phyloP scores from a whole-genome alignment of 441 rosid genomes.

The Populus hybrid region DNA sequence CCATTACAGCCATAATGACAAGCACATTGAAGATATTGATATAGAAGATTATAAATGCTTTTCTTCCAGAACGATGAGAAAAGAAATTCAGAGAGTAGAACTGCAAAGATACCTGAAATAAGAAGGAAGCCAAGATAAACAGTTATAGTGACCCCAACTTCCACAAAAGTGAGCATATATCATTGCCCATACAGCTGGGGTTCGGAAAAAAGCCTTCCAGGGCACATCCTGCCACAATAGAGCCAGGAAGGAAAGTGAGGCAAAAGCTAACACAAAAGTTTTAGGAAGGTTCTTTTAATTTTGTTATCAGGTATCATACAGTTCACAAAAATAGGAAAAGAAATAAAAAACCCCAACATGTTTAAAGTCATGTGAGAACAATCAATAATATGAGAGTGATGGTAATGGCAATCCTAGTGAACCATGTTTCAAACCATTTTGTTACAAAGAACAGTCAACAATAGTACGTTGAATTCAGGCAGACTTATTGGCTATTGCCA shows the following conservation, averaged over 20 bases:
- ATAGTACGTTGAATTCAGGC: no score
- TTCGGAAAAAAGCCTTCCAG: constrained; percentile 78
- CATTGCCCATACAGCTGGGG: constrained; percentile 88
- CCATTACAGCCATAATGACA: constrained; percentile 7
- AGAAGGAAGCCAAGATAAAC: constrained; percentile 94
- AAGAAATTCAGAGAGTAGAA: neutral
- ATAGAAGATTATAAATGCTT: neutral
- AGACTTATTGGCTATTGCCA: no score
- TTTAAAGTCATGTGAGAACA: no score
- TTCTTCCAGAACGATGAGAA: no score
- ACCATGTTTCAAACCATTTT: no score
- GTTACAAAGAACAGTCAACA: no score
- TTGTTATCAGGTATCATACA: no score
- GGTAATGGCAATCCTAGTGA: no score
- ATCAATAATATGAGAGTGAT: no score
- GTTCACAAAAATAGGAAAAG: no score
- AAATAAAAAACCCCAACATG: no score
- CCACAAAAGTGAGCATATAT: constrained; percentile 95
- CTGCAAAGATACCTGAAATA: constrained; percentile 64
- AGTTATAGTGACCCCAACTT: constrained; percentile 95
- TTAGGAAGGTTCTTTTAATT: no score
- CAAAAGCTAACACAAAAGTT: neutral
- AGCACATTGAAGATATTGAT: constrained; percentile 7
- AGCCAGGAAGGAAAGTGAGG: constrained; percentile 22
- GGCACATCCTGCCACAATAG: constrained; percentile 65